Evolutionary conservation across 2,329 filamentous ascomycete species (phyloP).

Genomic region (Phaeosphaeria sp.): DNA sequence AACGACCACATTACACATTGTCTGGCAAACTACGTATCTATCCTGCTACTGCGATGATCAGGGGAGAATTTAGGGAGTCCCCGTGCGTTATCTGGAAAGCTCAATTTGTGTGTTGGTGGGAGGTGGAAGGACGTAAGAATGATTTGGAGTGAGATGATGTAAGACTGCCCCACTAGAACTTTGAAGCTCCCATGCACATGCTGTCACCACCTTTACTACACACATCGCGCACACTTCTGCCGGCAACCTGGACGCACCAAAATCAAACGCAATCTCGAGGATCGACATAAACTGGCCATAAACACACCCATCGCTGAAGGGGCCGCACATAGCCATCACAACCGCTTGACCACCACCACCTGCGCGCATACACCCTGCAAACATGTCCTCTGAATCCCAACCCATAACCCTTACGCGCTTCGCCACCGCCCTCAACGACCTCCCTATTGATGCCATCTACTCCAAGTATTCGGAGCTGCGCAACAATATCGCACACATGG

Average conservation of each 20-base stretch:
- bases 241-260: background rate
- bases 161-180: background rate
- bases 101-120: too few species aligned
- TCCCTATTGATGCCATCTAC: conserved; percentile 71
- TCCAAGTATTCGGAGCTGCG: conserved; percentile 77
- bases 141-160: background rate
- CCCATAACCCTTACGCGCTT: conserved; percentile 70
- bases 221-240: background rate
- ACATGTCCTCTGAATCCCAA: conserved; percentile 67
- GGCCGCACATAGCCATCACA: too few species aligned
- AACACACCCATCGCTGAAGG: too few species aligned
- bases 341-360: background rate
- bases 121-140: background rate
- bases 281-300: too few species aligned
- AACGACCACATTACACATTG: too few species aligned
- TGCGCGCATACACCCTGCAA: background rate
- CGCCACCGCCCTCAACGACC: conserved; percentile 69
- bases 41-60: too few species aligned
- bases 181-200: background rate
- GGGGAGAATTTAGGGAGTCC: too few species aligned
- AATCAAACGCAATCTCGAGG: too few species aligned
- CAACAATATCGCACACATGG: conserved; percentile 76
- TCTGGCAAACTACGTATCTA: too few species aligned
- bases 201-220: background rate
- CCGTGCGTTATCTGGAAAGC: too few species aligned